phyloP scores from a whole-genome alignment of 768 basidiomycete species.

The Nevesoporus exiguus region DNA sequence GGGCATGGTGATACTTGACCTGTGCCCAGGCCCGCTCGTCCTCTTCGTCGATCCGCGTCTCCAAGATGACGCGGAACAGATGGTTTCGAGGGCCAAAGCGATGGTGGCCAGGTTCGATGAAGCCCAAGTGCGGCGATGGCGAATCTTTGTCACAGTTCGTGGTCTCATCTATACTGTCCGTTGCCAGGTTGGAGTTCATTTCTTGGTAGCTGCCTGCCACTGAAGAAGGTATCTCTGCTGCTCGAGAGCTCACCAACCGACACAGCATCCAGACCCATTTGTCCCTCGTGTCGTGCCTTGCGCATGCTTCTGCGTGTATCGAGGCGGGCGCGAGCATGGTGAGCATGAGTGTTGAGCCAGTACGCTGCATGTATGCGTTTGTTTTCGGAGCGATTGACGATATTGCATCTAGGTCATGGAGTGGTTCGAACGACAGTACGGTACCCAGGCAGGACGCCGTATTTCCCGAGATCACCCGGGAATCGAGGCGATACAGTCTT shows the following conservation, averaged over 20 bases:
- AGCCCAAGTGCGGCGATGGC: conserved; percentile 36
- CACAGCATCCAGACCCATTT: conserved; percentile 50
- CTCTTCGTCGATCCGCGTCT: conserved; percentile 50
- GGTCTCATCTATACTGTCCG: not conserved
- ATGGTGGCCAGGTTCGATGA: conserved; percentile 41
- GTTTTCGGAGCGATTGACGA: not conserved
- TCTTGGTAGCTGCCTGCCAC: conserved; percentile 55
- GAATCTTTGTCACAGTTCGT: conserved; percentile 49
- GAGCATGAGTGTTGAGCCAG: conserved; percentile 48
- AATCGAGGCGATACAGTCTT: conserved; percentile 45
- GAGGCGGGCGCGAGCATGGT: conserved; percentile 48
- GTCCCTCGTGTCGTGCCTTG: conserved; percentile 47
- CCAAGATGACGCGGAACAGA: conserved; percentile 33
- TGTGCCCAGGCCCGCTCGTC: conserved; percentile 46
- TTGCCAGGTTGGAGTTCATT: not conserved
- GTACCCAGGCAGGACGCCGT: not conserved
- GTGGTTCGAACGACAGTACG: conserved; percentile 38
- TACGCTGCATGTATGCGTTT: conserved; percentile 28
- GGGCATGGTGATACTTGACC: conserved; percentile 41
- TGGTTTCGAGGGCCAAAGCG: conserved; percentile 42
- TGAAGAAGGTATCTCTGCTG: conserved; percentile 48
- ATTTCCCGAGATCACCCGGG: conserved; percentile 37
- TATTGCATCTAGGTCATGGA: conserved; percentile 35
- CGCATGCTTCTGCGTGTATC: conserved; percentile 54
- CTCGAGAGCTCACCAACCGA: conserved; percentile 35